Evolutionary conservation across 2,329 filamentous ascomycete genomes (phyloP).

Genomic region (Trichoderma sp.): DNA sequence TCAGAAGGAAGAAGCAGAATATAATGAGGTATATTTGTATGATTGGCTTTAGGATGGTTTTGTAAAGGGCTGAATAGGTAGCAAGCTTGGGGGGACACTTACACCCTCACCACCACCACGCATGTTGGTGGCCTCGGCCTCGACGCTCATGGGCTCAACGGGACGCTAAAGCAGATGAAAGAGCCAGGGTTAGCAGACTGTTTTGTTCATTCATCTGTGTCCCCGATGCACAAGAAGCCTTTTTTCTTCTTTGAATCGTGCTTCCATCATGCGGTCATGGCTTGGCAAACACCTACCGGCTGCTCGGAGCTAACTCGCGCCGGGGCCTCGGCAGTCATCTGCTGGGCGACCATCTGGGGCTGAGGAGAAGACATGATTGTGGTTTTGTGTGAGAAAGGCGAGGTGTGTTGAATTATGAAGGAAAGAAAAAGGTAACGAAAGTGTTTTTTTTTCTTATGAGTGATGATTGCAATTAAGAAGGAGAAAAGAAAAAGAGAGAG

Average conservation of each 20-base stretch:
- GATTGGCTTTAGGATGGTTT: neutral
- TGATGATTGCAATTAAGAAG: neutral
- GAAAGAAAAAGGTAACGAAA: neutral
- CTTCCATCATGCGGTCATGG: neutral
- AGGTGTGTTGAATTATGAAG: too few relatives aligned
- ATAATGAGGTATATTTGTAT: neutral
- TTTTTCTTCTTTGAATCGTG: neutral
- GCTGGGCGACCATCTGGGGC: constrained; percentile 39
- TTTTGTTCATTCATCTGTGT: neutral
- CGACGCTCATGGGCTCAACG: constrained; percentile 39
- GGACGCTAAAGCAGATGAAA: constrained; percentile 34
- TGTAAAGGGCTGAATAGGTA: neutral
- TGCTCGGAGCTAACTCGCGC: constrained; percentile 38
- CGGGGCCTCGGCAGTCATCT: constrained; percentile 36
- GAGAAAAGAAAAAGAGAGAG: neutral
- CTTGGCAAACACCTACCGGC: constrained; percentile 35
- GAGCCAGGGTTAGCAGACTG: neutral
- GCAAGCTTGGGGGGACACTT: constrained; percentile 18
- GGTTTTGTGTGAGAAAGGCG: neutral
- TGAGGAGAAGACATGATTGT: constrained; percentile 26
- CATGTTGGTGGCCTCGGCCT: constrained; percentile 30
- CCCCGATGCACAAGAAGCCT: neutral
- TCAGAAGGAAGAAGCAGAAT: neutral
- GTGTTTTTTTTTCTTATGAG: neutral
- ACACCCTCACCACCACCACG: constrained; percentile 43